Conservation (phyloP, 164 flowering plant genomes). For the Umbilicus rupestris region DNA sequence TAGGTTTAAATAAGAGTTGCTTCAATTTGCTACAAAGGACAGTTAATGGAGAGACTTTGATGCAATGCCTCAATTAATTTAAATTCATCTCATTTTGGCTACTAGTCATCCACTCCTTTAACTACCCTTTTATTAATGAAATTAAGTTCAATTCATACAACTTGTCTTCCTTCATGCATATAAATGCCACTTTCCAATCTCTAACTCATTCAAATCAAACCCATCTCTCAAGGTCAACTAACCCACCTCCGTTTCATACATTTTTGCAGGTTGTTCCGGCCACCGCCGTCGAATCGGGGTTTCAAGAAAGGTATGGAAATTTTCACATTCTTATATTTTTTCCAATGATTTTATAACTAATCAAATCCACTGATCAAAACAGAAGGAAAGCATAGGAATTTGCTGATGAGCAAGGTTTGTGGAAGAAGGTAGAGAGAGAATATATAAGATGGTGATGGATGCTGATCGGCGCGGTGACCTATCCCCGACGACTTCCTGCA, state of each 20-base stretch:
- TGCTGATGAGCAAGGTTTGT: no score
- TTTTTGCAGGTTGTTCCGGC: neutral
- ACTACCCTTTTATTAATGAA: neutral
- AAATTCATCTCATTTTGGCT: slow-evolving; percentile 2
- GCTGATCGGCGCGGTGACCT: neutral
- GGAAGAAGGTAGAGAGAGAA: neutral
- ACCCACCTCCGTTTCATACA: no score
- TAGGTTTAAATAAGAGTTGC: neutral
- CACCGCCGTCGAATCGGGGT: neutral
- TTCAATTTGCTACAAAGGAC: neutral
- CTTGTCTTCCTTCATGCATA: neutral
- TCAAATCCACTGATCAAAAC: no score
- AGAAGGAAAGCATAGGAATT: neutral
- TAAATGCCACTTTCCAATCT: neutral
- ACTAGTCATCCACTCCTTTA: neutral
- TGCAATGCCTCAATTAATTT: neutral
- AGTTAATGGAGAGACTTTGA: neutral
- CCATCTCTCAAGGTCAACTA: neutral
- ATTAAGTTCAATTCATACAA: slow-evolving; percentile 1
- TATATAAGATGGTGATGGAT: neutral
- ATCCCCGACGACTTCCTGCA: neutral
- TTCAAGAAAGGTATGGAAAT: neutral
- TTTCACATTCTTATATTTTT: neutral
- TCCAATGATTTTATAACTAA: no score
- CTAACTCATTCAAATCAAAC: neutral